Base-by-base conservation (phyloP, 345 rosid genomes). In the Erucastrum elatum region DNA sequence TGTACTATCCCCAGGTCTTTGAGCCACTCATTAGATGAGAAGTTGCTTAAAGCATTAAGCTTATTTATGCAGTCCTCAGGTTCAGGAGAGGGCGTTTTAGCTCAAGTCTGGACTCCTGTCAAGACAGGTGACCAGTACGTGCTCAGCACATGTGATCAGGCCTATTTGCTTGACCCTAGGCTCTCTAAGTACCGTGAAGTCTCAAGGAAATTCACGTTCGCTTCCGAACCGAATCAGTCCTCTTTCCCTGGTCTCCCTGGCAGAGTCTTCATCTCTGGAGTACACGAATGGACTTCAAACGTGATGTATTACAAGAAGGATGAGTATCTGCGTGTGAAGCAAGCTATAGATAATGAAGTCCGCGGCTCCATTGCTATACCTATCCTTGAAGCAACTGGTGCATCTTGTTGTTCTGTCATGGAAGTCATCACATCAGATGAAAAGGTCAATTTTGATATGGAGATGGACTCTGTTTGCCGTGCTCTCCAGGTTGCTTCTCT, bases 251-350 rank as follows among this genome's bases (percentile, higher is more conserved):
- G 99, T 65, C 94, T 92, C 66, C 98, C 99, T 75, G 98, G 98
- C 56, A 88, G 99, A 65, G 98, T 95, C 17, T 95, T 90, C 81
- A 81, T 68, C 44, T 92, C 98, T 8, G 90, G 87, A 80, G 86
- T 90, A 80, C 97, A 92, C 0, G 98, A 92, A 70, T 92, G 99
- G 99, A 92, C 98, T 75, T 92, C 99, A n/a, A 88, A 87, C 80
- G 84, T 95, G 37, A 82, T 27, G 41, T 86, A 92, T 77, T 95
- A 95, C 84, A 86, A 80, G 12, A 68, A 78, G 25, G 85, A 49
- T 64, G 99, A 95, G 83, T 95, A 90, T 80, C 68, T 91, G 46
- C 87, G 98, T 60, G 85, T 82, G 64, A 79, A 80, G n/a, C 91
- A 91, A 74, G 99, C 98, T 0, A 74, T 78, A 67, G 76, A 88